These are phyloP conservation scores for Metschnikowia reukaufii DNA, from an alignment of 805 yeast genomes.

Conservation along the genomic window DNA sequence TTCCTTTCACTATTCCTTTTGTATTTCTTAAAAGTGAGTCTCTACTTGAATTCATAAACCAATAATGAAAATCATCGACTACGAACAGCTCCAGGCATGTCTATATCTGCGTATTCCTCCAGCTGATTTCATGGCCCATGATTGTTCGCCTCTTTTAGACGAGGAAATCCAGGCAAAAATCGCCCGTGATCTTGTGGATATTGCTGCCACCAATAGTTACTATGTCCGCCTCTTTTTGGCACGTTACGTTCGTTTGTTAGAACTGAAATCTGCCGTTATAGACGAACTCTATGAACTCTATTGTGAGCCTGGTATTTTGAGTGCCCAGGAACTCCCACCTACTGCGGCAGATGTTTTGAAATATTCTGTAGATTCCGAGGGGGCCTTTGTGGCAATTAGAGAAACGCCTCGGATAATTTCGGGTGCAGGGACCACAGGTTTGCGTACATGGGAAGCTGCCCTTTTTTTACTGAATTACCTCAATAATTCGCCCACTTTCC, in stretches of 20 bases:
- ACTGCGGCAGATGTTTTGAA: slow-evolving; percentile 42
- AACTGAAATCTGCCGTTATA: slow-evolving; percentile 28
- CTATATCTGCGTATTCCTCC: slow-evolving; percentile 22
- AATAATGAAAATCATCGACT: slow-evolving; percentile 3
- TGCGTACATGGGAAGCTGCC: slow-evolving; percentile 94
- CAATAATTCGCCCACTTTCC: slow-evolving; percentile 8
- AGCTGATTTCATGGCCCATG: slow-evolving; percentile 18
- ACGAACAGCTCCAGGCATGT: slow-evolving; percentile 14
- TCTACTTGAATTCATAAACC: too few species aligned
- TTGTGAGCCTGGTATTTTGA: slow-evolving; percentile 33
- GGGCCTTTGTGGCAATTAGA: slow-evolving; percentile 35
- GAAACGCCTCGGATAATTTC: slow-evolving; percentile 67
- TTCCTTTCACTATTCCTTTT: not conserved
- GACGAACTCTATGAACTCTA: slow-evolving; percentile 47
- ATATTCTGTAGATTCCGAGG: slow-evolving; percentile 19
- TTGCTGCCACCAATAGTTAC: slow-evolving; percentile 44
- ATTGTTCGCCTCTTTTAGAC: slow-evolving; percentile 9
- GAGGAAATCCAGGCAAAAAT: slow-evolving; percentile 24
- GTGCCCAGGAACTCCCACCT: slow-evolving; percentile 33
- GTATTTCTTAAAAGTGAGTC: too few species aligned
- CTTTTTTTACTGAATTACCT: slow-evolving; percentile 59
- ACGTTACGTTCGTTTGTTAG: slow-evolving; percentile 37
- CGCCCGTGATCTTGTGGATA: slow-evolving; percentile 18
- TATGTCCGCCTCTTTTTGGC: slow-evolving; percentile 51
- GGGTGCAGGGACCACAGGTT: slow-evolving; percentile 83